Evolutionary conservation across 1,284 basidiomycete genomes (phyloP), one percentile per base, ranked within the genome.

Genomic region (Puccinia hordei): DNA sequence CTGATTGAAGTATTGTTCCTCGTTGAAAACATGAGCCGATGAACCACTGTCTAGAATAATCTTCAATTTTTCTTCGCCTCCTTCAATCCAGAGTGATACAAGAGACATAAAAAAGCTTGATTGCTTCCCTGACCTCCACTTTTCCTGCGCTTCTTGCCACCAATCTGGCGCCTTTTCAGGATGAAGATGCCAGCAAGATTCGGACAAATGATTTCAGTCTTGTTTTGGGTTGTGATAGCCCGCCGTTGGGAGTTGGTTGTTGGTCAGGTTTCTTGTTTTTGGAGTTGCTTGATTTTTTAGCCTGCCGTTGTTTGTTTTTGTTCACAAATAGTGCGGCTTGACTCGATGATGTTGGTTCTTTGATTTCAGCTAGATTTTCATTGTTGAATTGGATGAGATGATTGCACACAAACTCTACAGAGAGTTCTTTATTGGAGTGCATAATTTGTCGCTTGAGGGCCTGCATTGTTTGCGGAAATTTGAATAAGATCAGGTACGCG

Each of bases 31-130:
- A 33, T 66, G 63, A 1, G 38, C 27, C 9, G 38, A 44, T 0
- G 63, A n/a, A 15, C 63, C 63, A 27, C 63, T 66, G 44, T 66
- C 24, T 12, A 66, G 63, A 24, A 66, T 44, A 2, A 66, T 41
- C 19, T 55, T 55, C 5, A n/a, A 27, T n/a, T 55, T 27, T 55
- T n/a, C 6, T 55, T 55, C 6, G 24, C 30, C n/a, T 59, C 1
- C 27, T 17, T 13, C 17, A 15, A 33, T 33, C 27, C 30, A 17
- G 13, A 30, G 24, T n/a, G 17, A 8, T 22, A 66, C n/a, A 44
- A 27, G 22, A 44, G 44, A 33, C 3, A n/a, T 22, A n/a, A n/a
- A n/a, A n/a, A n/a, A n/a, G n/a, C n/a, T n/a, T n/a, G n/a, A n/a
- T 44, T 66, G 10, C 17, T 55, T 4, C 5, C 24, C 53, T 55